These are phyloP conservation scores for Taphrina pruni DNA, from an alignment of 1,139 yeast genomes.

Conservation along the genomic window DNA sequence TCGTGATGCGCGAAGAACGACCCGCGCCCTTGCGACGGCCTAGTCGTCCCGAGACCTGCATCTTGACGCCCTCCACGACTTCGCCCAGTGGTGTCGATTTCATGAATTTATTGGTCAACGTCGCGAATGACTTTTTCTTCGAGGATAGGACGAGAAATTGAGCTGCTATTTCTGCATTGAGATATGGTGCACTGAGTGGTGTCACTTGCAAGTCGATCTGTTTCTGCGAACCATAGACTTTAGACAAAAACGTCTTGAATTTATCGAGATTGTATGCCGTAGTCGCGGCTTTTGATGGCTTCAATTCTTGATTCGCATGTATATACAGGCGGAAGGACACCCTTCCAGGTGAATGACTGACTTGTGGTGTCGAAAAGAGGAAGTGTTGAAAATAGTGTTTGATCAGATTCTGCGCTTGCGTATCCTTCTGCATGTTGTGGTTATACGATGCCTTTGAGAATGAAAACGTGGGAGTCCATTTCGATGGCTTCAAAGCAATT, in stretches of 20 bases:
- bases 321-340: conserved; percentile 33
- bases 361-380: conserved; percentile 38
- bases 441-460: conserved; percentile 30
- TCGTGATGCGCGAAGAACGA: conserved; percentile 30
- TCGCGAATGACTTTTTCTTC: conserved; percentile 31
- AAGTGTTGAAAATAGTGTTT: conserved; percentile 39
- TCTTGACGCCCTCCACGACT: conserved; percentile 38
- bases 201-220: conserved; percentile 33
- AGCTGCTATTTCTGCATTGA: conserved; percentile 39
- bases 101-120: conserved; percentile 34
- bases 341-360: conserved; percentile 32
- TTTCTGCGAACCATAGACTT: conserved; percentile 31
- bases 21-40: conserved; percentile 39
- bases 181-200: conserved; percentile 40
- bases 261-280: conserved; percentile 37
- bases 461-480: conserved; percentile 37
- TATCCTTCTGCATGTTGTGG: conserved; percentile 34
- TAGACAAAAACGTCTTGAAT: conserved; percentile 27
- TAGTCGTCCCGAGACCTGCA: conserved; percentile 38
- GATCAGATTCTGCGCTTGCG: conserved; percentile 34
- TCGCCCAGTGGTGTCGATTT: conserved; percentile 33
- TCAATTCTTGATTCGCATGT: conserved; percentile 32
- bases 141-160: conserved; percentile 36
- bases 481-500: conserved; percentile 35
- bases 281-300: conserved; percentile 29